These are phyloP conservation scores for Zalaria sp. DNA, from an alignment of 2,329 filamentous ascomycete species.

Conservation along the genomic window DNA sequence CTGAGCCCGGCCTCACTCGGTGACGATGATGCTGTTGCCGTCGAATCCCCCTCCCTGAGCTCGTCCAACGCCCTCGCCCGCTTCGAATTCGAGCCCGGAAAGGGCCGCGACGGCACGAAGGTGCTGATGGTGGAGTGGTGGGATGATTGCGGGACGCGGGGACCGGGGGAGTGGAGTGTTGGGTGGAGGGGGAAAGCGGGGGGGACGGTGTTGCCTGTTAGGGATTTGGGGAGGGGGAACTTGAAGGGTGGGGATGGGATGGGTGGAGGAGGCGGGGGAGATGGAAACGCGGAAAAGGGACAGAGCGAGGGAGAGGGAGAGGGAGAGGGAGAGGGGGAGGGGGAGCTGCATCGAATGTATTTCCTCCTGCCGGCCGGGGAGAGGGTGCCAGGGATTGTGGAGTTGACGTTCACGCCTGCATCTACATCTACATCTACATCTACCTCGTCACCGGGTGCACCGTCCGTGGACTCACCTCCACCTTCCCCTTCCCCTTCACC, in stretches of 20 bases:
- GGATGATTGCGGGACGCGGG: constrained; percentile 38
- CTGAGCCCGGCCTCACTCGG: constrained; percentile 1
- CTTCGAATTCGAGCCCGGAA: constrained; percentile 72
- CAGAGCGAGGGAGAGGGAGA: constrained; percentile 36
- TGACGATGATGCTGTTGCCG: constrained; percentile 15
- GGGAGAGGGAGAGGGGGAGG: constrained; percentile 17
- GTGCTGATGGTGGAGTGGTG: constrained; percentile 91
- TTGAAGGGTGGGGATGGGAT: constrained; percentile 1
- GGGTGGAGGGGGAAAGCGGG: constrained; percentile 62
- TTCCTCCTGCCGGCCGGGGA: constrained; percentile 65
- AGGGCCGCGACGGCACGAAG: constrained; percentile 72
- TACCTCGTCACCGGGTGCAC: too few relatives aligned
- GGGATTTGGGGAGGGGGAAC: constrained; percentile 28
- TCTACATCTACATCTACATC: too few relatives aligned
- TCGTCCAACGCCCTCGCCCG: constrained; percentile 54
- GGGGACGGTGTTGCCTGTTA: constrained; percentile 52
- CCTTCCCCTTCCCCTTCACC: too few relatives aligned
- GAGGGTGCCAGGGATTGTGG: constrained; percentile 58
- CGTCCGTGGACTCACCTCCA: too few relatives aligned
- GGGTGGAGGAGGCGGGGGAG: constrained; percentile 15
- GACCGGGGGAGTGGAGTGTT: constrained; percentile 54
- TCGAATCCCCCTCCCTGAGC: constrained; percentile 33
- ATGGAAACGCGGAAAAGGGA: constrained; percentile 24
- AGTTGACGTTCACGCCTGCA: constrained; percentile 39
- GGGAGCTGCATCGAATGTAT: constrained; percentile 52